A percentile compares a stretch with the other conserved stretches of the same genome.
These are phyloP conservation scores for Sherardia arvensis DNA, from an alignment of 257 asterid genomes.

Conservation along the genomic window DNA sequence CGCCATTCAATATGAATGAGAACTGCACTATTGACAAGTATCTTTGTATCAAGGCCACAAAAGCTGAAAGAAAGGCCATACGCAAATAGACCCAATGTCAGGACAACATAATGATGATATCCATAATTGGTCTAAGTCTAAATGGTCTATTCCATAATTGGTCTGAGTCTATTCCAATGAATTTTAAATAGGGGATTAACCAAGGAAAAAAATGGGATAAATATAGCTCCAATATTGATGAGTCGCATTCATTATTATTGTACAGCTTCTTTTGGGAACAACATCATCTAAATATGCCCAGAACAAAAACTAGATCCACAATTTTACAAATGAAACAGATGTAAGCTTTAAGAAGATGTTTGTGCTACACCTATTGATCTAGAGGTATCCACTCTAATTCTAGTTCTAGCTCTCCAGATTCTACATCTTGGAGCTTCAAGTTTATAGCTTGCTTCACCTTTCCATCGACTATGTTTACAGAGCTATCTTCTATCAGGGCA, in stretches of 20 bases:
- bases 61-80: too few species aligned
- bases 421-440: slow-evolving; percentile 85
- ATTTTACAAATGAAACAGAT: neutral
- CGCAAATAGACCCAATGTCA: too few species aligned
- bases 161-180: too few species aligned
- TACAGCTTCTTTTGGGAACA: neutral
- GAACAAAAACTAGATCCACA: neutral
- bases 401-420: slow-evolving; percentile 77
- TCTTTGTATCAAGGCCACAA: too few species aligned
- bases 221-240: neutral
- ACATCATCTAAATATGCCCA: neutral
- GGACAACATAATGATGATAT: too few species aligned
- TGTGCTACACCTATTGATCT: slow-evolving; percentile 37
- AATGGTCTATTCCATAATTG: too few species aligned
- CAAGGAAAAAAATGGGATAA: too few species aligned
- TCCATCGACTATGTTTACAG: slow-evolving; percentile 83
- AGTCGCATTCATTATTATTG: neutral
- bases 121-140: too few species aligned
- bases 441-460: slow-evolving; percentile 65
- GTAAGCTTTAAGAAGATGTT: neutral
- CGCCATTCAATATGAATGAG: too few species aligned
- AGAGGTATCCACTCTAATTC: slow-evolving; percentile 96
- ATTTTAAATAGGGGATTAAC: too few species aligned
- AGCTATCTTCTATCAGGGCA: slow-evolving; percentile 73
- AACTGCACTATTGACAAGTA: too few species aligned